Base-by-base conservation (phyloP, 306 rosid species). In the Prunus mongolica region DNA sequence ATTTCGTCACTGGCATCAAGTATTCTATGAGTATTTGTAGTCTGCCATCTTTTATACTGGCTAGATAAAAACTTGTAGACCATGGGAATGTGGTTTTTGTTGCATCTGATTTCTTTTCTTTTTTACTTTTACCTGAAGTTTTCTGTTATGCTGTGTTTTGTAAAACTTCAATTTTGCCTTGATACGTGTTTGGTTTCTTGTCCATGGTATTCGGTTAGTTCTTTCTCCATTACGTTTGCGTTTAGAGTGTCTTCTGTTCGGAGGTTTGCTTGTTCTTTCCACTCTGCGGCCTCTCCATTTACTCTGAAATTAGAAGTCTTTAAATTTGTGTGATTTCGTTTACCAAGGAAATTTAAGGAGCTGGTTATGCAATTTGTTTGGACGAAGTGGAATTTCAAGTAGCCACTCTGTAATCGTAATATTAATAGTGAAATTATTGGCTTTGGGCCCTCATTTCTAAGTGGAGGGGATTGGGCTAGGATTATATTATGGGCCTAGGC, bases 61-160 rank as follows among this genome's bases (percentile, higher is more conserved):
- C 24, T 34, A 22, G 54, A 41, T 69, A n/a, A 30, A 60, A 38
- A 41, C 46, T 57, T 14, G 54, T 55, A 20, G 45, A 49, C 65
- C 55, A 38, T 72, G 24, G 55, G 56, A 41, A 56, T 57, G 76
- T 72, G 76, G 41, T 72, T 57, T 50, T 72, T 57, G 76, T 41
- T 57, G 18, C 67, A 13, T 7, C 9, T 38, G 44, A 6, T 38
- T 38, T 38, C 12, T 10, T 10, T 16, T 51, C 19, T 51, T n/a
- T 13, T 8, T 13, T 60, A 13, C 24, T 25, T 25, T 27, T 13
- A 5, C 38, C 38, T 15, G 3, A 18, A 63, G 25, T 44, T 25
- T 57, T 22, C 14, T 46, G 52, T 16, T 9, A 20, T 5, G 76
- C 34, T 3, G 25, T 41, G 15, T 41, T n/a, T n/a, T 55, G 20